phyloP scores from a whole-genome alignment of 2,329 filamentous ascomycete species.

The Myriosclerotinia duriaeana region DNA sequence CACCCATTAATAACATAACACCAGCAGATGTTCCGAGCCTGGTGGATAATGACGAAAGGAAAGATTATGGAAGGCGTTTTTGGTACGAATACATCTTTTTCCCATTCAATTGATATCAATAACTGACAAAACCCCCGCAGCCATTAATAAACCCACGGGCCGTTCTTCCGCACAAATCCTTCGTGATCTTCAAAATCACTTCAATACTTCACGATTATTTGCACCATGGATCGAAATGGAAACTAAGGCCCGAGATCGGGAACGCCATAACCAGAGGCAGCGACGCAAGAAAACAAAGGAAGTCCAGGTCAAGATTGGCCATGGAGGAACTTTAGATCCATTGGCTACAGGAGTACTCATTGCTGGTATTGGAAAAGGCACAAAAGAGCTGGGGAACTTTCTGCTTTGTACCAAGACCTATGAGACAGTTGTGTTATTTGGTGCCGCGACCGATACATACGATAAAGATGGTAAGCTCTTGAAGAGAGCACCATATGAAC shows the following conservation, averaged over 20 bases:
- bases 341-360: slow-evolving; percentile 92
- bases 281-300: slow-evolving; percentile 55
- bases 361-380: slow-evolving; percentile 81
- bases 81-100: slow-evolving; percentile 45
- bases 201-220: slow-evolving; percentile 80
- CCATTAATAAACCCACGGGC: slow-evolving; percentile 87
- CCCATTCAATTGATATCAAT: slow-evolving; percentile 1
- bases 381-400: slow-evolving; percentile 77
- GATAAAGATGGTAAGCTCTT: slow-evolving; percentile 84
- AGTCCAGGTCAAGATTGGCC: slow-evolving; percentile 86
- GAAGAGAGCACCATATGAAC: slow-evolving; percentile 69
- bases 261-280: slow-evolving; percentile 58
- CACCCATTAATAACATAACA: slow-evolving; percentile 1
- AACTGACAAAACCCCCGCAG: slow-evolving; percentile 48
- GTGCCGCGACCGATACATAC: slow-evolving; percentile 89
- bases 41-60: slow-evolving; percentile 38
- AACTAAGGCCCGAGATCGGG: slow-evolving; percentile 53
- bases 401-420: slow-evolving; percentile 90
- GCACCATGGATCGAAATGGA: slow-evolving; percentile 71
- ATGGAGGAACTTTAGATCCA: slow-evolving; percentile 93
- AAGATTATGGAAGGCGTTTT: slow-evolving; percentile 63
- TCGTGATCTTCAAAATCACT: slow-evolving; percentile 79
- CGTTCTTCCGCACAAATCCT: slow-evolving; percentile 88
- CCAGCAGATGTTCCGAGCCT: slow-evolving; percentile 31
- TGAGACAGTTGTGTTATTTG: slow-evolving; percentile 85